Base-by-base conservation (phyloP, 2,329 filamentous ascomycete genomes). In the Arthroderma uncinatum region DNA sequence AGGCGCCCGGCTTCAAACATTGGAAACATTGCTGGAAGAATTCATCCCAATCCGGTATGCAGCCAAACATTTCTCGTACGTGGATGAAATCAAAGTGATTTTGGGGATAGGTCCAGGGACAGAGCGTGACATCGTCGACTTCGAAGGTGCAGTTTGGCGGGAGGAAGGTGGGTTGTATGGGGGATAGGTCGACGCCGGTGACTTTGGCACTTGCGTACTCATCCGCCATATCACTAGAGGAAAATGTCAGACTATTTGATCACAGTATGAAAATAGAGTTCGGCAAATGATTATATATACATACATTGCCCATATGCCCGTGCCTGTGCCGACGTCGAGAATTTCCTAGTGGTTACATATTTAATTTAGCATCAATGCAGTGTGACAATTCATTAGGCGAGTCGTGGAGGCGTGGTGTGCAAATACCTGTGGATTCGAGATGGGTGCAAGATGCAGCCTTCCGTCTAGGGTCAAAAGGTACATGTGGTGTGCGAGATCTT, bases 91-190 rank as follows among this genome's bases (percentile, higher is more conserved):
- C 75, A 48, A 73, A 70, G n/a, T 62, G 60, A 30, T 68, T 62
- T 8, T 63, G 60, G 10, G 62, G 62, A 57, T 67, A 73, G 0
- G 72, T 74, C 74, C 74, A 77, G 23, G 68, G 67, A 28, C 19
- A 34, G 6, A 68, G 63, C 0, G 68, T 70, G 14, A 73, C 67
- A 54, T 78, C 75, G 65, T 78, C 76, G 55, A 78, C 71, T 56
- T 77, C 72, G 61, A 78, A 78, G 25, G 66, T 62, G 60, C 70
- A 72, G 62, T 78, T 78, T 1, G 73, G 70, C 0, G 76, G 75
- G 0, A 77, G 72, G 37, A 65, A 74, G 57, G 66, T 64, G 2
- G 76, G 76, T 60, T 79, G 77, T 52, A 78, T 78, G 37, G 76
- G 75, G 0, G 73, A 75, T 48, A 78, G 71, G 62, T 78, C 76